phyloP scores from a whole-genome alignment of 768 basidiomycete genomes.

The Kwoniella europaea region DNA sequence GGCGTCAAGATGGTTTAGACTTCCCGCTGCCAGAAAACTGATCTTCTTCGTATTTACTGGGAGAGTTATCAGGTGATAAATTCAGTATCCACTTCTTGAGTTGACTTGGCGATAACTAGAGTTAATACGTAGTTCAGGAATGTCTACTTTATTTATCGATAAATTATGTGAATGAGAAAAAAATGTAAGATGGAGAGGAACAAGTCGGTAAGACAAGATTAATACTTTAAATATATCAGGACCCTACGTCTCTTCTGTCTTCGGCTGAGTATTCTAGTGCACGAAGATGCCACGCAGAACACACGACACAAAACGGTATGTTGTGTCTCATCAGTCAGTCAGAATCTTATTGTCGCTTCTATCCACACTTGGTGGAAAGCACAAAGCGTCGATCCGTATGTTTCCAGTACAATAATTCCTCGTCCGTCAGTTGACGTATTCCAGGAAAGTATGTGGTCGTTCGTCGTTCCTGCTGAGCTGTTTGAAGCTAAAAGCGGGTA shows the following conservation, averaged over 20 bases:
- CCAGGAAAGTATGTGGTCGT: background rate
- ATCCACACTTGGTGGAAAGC: background rate
- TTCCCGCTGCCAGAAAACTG: background rate
- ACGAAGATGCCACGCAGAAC: background rate
- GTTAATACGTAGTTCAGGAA: background rate
- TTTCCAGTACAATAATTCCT: slow-evolving; percentile 1
- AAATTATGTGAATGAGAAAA: slow-evolving; percentile 8
- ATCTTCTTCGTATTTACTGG: background rate
- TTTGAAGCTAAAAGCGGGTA: background rate
- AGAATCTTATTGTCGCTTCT: slow-evolving; percentile 13
- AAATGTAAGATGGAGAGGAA: background rate
- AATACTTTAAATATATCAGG: slow-evolving; percentile 1
- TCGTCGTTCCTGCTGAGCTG: background rate
- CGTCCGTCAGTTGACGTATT: background rate
- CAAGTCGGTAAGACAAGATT: background rate
- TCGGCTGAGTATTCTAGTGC: no score
- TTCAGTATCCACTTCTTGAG: background rate
- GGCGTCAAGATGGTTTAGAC: slow-evolving; percentile 14
- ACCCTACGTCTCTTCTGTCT: no score
- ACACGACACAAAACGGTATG: background rate
- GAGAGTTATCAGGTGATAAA: background rate
- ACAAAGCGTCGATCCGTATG: slow-evolving; percentile 11
- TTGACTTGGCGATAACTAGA: background rate
- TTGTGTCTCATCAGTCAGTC: slow-evolving; percentile 4
- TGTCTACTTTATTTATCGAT: background rate